phyloP scores from a whole-genome alignment of 2,329 filamentous ascomycete species.

The Ceratocystis ficicola region DNA sequence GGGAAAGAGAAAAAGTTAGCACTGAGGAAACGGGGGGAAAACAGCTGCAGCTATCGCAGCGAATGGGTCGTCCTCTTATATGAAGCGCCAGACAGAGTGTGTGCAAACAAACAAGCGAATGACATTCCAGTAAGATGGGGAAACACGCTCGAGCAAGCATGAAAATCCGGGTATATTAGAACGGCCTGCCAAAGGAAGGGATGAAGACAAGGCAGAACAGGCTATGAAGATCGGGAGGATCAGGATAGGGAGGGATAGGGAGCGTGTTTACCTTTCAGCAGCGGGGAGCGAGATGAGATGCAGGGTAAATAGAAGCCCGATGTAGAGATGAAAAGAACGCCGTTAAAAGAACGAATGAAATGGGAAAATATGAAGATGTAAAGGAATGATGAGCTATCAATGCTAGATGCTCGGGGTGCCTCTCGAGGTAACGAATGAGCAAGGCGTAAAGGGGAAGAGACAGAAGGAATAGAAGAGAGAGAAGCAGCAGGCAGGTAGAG shows the following conservation, averaged over 20 bases:
- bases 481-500: neutral
- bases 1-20: conserved; percentile 7
- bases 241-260: neutral
- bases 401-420: neutral
- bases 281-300: neutral
- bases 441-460: neutral
- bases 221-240: neutral
- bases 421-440: neutral
- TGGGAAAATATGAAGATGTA: neutral
- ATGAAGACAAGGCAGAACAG: neutral
- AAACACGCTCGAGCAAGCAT: neutral
- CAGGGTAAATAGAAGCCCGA: neutral
- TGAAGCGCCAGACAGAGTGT: neutral
- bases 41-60: neutral
- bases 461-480: neutral
- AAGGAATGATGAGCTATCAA: neutral
- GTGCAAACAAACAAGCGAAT: neutral
- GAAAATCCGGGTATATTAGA: neutral
- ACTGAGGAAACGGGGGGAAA: neutral
- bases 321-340: neutral
- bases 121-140: neutral
- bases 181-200: neutral
- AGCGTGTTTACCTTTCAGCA: conserved; percentile 10
- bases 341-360: conserved; percentile 11
- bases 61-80: neutral